Percentiles rank a stretch among this genome's conserved stretches.
Evolutionary conservation across 192 early-diverging fungal genomes (phyloP).

Genomic region (Coemansia sp.): DNA sequence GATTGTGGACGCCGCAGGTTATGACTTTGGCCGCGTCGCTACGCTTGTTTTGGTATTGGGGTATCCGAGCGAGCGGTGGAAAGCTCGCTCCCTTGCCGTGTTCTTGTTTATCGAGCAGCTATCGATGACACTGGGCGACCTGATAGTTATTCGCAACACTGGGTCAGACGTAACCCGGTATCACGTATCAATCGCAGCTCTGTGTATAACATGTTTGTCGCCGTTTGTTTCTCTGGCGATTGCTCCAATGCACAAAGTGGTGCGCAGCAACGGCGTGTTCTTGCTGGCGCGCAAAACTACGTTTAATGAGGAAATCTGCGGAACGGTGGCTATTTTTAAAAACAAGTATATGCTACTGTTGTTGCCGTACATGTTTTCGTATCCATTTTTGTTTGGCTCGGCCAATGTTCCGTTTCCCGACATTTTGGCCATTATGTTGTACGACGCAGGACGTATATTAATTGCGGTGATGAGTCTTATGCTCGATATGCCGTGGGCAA

Average conservation of each 20-base stretch:
- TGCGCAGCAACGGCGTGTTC: conserved; percentile 42
- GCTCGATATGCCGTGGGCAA: conserved; percentile 36
- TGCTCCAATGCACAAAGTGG: conserved; percentile 27
- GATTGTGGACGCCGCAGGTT: conserved; percentile 17
- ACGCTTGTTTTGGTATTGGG: conserved; percentile 32
- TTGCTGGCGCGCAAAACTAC: conserved; percentile 31
- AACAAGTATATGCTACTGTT: conserved; percentile 28
- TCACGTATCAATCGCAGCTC: conserved; percentile 13
- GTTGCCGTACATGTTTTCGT: conserved; percentile 31
- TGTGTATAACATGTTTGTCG: conserved; percentile 24
- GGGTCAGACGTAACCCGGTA: conserved; percentile 11
- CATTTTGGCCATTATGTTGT: conserved; percentile 26
- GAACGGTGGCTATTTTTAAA: conserved; percentile 17
- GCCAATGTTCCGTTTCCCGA: conserved; percentile 27
- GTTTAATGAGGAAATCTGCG: conserved; percentile 11
- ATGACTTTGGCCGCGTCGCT: conserved; percentile 29
- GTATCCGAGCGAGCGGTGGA: conserved; percentile 42
- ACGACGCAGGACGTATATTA: conserved; percentile 34
- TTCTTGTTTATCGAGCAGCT: conserved; percentile 32
- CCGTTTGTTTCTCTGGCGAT: conserved; percentile 25
- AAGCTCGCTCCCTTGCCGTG: conserved; percentile 20
- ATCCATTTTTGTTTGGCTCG: conserved; percentile 31
- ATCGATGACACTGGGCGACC: conserved; percentile 33
- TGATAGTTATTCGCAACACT: conserved; percentile 19
- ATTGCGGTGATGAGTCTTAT: conserved; percentile 30